Base-by-base conservation (phyloP, 768 basidiomycete genomes). In the Steccherinum ochraceum region DNA sequence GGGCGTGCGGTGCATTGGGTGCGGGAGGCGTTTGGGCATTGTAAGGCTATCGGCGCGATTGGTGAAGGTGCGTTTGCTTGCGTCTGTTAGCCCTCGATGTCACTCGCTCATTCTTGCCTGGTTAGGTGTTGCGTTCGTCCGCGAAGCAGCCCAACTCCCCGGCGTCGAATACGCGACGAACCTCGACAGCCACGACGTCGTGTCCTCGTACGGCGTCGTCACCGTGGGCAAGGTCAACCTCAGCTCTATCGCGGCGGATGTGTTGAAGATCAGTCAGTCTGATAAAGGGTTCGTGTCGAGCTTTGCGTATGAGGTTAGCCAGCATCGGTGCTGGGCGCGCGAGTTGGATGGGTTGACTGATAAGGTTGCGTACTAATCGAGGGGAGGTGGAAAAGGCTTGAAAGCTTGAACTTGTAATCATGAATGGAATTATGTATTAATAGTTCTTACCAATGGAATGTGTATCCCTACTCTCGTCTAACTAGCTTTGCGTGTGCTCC, bases 11-110 rank as follows among this genome's bases (percentile, higher is more conserved):
- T 90, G n/a, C 89, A 94, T 62, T 91, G 85, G 75, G 77, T 87
- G 2, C 78, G 87, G 42, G 91, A 93, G 67, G 84, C 89, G 2
- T 93, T 88, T 67, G 86, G 86, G 19, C 92, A 93, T 66, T 84
- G 81, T 68, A 93, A 93, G 70, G 64, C 85, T 16, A 88, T 95
- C 51, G 87, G 81, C 2, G 89, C 83, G 1, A 72, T 85, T 43
- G 92, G 90, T 10, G 76, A 80, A 62, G 83, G 84, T 79, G 40
- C 35, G 58, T 44, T 11, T 18, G 16, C 7, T 25, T 24, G 64
- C 56, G 16, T n/a, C 23, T 19, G 12, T 18, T 19, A 39, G 13
- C 40, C 21, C 45, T 16, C 35, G 18, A 18, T 48, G 26, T 19
- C 35, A 12, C 44, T 44, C 3, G 10, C 30, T n/a, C 16, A 25